Evolutionary conservation across 108 stramenopile genomes (phyloP), one percentile per base, ranked within the genome.

Genomic region (Conticribra weissflogii): DNA sequence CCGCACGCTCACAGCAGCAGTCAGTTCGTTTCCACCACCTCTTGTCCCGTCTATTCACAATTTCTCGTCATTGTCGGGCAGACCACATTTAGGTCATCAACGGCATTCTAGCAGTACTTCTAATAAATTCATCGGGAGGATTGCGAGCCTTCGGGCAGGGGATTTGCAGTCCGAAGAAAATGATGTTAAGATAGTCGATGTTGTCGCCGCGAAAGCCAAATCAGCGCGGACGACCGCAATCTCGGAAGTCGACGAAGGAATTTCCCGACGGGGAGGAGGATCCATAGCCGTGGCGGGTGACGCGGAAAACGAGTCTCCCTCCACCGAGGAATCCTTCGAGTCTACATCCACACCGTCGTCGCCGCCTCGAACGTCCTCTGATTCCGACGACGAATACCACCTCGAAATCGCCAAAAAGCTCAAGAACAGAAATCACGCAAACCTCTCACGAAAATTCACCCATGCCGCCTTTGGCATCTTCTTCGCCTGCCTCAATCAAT

Each of bases 401-500:
- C 17, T 71, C 3, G 69, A 52, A 47, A 71, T 71, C 32, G 63
- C 77, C 63, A 70, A 71, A 54, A 70, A 70, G 29, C 61, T 68
- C 23, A 63, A 91, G 81, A 88, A 85, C 62, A 86, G 91, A 63
- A 92, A 92, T 60, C 51, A 71, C 25, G 68, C 74, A 63, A 92
- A 94, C 70, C 78, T 89, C 53, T 73, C 82, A 14, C 83, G 93
- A 17, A 94, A 94, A 69, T 57, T 94, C 45, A 71, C 83, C 61
- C 93, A 94, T 48, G 82, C 83, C 12, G 66, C 70, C 2, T 90
- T 86, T 63, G 93, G 93, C 2, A 76, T 94, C 8, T 85, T 88
- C 71, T 90, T 94, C 74, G 90, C 87, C 21, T 71, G 66, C 15
- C 68, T 89, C 23, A 84, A 93, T 68, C 88, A 94, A 63, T 66